Percentiles rank a stretch among this genome's conserved stretches.
Evolutionary conservation across 108 stramenopile genomes (phyloP).

Genomic region (Hondaea fermentalgiana): DNA sequence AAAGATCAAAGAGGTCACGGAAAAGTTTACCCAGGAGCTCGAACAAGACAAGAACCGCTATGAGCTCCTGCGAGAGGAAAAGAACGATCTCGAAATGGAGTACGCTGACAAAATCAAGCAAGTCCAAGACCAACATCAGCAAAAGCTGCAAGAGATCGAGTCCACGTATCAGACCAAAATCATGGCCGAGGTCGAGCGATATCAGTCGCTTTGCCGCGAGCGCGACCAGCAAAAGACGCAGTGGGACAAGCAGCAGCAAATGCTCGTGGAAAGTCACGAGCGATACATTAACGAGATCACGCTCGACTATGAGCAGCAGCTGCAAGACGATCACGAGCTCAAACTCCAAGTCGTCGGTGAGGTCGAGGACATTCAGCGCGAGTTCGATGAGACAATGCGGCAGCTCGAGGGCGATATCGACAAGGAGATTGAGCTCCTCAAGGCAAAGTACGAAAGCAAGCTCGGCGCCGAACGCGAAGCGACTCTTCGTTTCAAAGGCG

Average conservation of each 20-base stretch:
- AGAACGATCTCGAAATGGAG: slow-evolving; percentile 40
- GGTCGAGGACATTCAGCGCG: slow-evolving; percentile 28
- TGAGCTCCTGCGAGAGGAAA: slow-evolving; percentile 45
- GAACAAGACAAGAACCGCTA: slow-evolving; percentile 50
- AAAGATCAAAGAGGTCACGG: slow-evolving; percentile 56
- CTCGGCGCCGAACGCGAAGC: slow-evolving; percentile 37
- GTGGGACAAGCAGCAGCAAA: slow-evolving; percentile 38
- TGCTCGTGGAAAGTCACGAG: slow-evolving; percentile 39
- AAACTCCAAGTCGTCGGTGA: slow-evolving; percentile 30
- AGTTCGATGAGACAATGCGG: slow-evolving; percentile 38
- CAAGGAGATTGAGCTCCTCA: slow-evolving; percentile 48
- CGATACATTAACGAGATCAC: slow-evolving; percentile 37
- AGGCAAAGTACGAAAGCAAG: slow-evolving; percentile 38
- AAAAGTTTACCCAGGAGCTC: slow-evolving; percentile 51
- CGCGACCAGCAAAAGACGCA: slow-evolving; percentile 42
- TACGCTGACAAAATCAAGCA: slow-evolving; percentile 37
- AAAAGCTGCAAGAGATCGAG: slow-evolving; percentile 50
- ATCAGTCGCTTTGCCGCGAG: slow-evolving; percentile 32
- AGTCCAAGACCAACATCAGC: slow-evolving; percentile 49
- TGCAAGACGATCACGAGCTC: slow-evolving; percentile 42
- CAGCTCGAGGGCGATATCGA: slow-evolving; percentile 59
- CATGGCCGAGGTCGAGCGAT: slow-evolving; percentile 52
- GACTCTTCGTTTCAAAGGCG: slow-evolving; percentile 39
- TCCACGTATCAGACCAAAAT: slow-evolving; percentile 43
- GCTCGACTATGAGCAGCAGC: slow-evolving; percentile 43